phyloP scores from a whole-genome alignment of 257 asterid species.

The Fraxinus excelsior region DNA sequence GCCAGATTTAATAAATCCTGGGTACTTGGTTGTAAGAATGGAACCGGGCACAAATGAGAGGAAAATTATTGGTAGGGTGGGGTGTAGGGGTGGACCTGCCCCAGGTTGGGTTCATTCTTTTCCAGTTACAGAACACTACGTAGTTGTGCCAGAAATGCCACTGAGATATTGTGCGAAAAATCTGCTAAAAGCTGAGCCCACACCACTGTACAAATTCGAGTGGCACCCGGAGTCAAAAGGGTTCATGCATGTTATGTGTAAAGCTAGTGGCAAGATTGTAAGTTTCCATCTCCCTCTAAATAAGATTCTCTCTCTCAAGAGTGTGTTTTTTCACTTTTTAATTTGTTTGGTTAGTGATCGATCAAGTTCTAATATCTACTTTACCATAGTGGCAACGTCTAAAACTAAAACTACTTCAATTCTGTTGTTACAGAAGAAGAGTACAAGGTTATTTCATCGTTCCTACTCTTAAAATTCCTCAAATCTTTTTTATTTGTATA shows the following conservation, averaged over 20 bases:
- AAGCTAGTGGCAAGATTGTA: conserved; percentile 78
- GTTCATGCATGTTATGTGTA: conserved; percentile 85
- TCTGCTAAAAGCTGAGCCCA: conserved; percentile 87
- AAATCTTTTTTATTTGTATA: too few relatives aligned
- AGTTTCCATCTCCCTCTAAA: conserved; percentile 22
- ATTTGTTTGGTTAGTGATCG: too few relatives aligned
- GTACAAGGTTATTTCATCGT: too few relatives aligned
- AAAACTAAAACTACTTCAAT: too few relatives aligned
- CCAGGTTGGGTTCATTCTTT: conserved; percentile 99
- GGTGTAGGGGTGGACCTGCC: conserved; percentile 76
- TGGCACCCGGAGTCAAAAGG: conserved; percentile 91
- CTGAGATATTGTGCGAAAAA: conserved; percentile 86
- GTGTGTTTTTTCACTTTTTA: too few relatives aligned
- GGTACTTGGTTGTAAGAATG: conserved; percentile 81
- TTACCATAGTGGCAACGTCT: too few relatives aligned
- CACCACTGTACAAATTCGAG: conserved; percentile 84
- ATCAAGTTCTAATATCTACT: too few relatives aligned
- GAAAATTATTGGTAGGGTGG: conserved; percentile 71
- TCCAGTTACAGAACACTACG: conserved; percentile 82
- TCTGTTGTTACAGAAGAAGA: too few relatives aligned
- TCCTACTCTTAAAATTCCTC: too few relatives aligned
- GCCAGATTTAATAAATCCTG: conserved; percentile 82
- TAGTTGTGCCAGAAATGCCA: conserved; percentile 96
- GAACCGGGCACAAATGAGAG: conserved; percentile 77
- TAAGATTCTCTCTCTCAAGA: neutral